Evolutionary conservation across 2,329 filamentous ascomycete genomes (phyloP).

Genomic region (Trichoderma sp.): DNA sequence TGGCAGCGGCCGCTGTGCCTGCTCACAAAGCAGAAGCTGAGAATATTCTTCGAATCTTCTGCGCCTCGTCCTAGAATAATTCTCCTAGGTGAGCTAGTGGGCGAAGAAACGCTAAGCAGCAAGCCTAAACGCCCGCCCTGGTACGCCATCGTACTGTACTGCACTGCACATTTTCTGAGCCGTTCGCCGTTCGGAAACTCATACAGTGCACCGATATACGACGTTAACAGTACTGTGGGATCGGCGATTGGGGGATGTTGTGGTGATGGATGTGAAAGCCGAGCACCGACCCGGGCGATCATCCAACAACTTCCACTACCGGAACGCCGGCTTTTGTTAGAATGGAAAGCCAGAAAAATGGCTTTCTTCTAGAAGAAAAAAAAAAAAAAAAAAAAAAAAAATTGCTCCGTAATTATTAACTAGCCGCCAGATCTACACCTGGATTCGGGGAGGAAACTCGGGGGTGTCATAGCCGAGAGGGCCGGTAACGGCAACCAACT

Average conservation of each 20-base stretch:
- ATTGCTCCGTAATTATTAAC: background rate
- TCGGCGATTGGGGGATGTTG: background rate
- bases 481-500: background rate
- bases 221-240: background rate
- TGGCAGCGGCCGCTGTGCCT: background rate
- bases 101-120: background rate
- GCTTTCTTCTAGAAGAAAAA: background rate
- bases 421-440: background rate
- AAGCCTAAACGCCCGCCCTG: background rate
- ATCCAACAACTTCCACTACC: background rate
- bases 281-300: constrained; percentile 3
- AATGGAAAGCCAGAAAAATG: background rate
- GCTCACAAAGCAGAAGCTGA: background rate
- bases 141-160: background rate
- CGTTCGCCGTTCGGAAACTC: background rate
- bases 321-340: background rate
- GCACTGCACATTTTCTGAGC: background rate
- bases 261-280: background rate
- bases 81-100: background rate
- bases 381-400: background rate
- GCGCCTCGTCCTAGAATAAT: background rate
- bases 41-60: background rate
- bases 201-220: background rate
- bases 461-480: background rate
- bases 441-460: background rate